A percentile compares a stretch with the other conserved stretches of the same genome.
Evolutionary conservation across 129 eudicot species (phyloP).

Genomic region (Ambrosia trifida): DNA sequence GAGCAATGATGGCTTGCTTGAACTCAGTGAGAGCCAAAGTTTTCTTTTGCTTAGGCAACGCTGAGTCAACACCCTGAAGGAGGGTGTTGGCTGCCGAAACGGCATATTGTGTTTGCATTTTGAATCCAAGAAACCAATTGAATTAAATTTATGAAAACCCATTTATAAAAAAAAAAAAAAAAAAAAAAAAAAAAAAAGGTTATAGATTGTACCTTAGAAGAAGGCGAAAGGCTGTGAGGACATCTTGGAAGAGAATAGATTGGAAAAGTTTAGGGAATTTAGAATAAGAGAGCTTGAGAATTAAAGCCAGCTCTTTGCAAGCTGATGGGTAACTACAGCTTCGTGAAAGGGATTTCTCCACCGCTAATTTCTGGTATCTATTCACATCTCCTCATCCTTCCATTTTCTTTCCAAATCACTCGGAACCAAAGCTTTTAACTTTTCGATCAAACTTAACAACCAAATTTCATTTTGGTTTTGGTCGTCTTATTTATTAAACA

Average conservation of each 20-base stretch:
- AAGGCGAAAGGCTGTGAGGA: conserved; percentile 64
- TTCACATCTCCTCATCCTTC: conserved; percentile 34
- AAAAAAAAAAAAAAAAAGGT: not conserved
- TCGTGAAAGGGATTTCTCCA: conserved; percentile 44
- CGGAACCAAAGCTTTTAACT: too few relatives aligned
- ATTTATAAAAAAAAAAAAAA: not conserved
- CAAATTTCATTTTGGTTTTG: too few relatives aligned
- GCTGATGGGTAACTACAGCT: conserved; percentile 46
- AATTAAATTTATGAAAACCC: not conserved
- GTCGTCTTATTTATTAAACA: too few relatives aligned
- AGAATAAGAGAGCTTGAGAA: conserved; percentile 50
- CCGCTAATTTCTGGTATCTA: conserved; percentile 50
- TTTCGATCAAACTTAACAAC: too few relatives aligned
- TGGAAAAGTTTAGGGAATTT: conserved; percentile 65
- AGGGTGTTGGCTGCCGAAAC: conserved; percentile 69
- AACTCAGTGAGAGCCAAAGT: conserved; percentile 53
- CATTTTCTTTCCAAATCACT: conserved; percentile 30
- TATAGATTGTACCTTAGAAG: conserved; percentile 54
- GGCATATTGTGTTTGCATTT: conserved; percentile 68
- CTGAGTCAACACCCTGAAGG: conserved; percentile 61
- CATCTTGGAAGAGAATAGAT: conserved; percentile 54
- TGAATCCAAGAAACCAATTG: conserved; percentile 36
- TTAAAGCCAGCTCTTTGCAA: conserved; percentile 57
- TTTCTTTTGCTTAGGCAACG: conserved; percentile 72
- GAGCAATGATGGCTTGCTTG: too few relatives aligned